Percentiles rank a stretch among this genome's conserved stretches.
phyloP scores from a whole-genome alignment of 2,329 filamentous ascomycete species.

The Pleochaeta shiraiana region DNA sequence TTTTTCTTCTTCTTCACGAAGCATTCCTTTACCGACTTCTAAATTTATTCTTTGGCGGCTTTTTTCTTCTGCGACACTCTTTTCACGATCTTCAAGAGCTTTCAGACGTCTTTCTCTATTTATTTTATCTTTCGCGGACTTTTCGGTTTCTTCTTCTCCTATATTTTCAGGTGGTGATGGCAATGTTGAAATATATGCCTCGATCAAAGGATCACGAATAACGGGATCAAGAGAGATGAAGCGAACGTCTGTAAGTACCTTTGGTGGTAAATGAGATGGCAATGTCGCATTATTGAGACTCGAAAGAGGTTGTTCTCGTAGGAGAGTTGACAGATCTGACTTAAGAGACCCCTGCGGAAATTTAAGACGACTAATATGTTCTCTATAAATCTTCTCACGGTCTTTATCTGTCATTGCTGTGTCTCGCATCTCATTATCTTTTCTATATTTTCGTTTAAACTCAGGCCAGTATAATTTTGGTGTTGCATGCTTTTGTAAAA shows the following conservation, averaged over 20 bases:
- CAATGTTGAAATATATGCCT: conserved; percentile 42
- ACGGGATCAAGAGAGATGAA: conserved; percentile 43
- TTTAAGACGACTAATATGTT: conserved; percentile 46
- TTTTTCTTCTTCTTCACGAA: conserved; percentile 45
- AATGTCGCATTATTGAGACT: conserved; percentile 37
- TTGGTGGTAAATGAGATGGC: conserved; percentile 33
- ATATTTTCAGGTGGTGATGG: conserved; percentile 31
- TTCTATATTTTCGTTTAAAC: conserved; percentile 79
- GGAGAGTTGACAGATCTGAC: conserved; percentile 41
- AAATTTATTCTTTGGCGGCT: conserved; percentile 34
- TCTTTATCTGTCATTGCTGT: conserved; percentile 50
- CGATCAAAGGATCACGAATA: conserved; percentile 40
- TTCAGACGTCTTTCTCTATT: conserved; percentile 37
- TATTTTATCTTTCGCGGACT: conserved; percentile 27
- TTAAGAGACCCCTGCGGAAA: conserved; percentile 43
- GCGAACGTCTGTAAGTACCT: conserved; percentile 42
- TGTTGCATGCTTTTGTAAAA: conserved; percentile 63
- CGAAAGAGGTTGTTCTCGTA: conserved; percentile 36
- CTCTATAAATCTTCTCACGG: conserved; percentile 57
- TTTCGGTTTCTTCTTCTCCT: conserved; percentile 28
- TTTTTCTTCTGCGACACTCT: conserved; percentile 39
- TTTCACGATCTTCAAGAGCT: conserved; percentile 43
- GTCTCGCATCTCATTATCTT: conserved; percentile 61
- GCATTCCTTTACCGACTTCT: conserved; percentile 33
- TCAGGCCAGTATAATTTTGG: conserved; percentile 95